Evolutionary conservation across 164 flowering plant genomes (phyloP).

Genomic region (Stephania japonica): DNA sequence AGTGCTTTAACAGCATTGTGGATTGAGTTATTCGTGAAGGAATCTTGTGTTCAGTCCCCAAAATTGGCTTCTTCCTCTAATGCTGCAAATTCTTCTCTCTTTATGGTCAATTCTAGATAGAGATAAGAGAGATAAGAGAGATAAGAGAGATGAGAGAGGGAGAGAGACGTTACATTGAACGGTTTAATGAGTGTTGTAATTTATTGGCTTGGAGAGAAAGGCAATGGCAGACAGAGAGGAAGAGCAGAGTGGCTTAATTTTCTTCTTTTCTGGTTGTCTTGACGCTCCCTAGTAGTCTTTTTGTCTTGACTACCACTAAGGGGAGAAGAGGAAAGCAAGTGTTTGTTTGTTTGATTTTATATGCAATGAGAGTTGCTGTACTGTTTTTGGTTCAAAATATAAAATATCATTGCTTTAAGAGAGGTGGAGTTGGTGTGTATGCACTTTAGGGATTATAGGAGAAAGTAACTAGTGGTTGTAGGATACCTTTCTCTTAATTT

Average conservation of each 20-base stretch:
- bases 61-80: background rate
- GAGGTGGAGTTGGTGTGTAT: constrained; percentile 5
- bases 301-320: background rate
- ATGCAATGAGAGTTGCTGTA: background rate
- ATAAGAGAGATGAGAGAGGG: constrained; percentile 12
- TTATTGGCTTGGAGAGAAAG: constrained; percentile 1
- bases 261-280: background rate
- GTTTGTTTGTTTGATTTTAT: background rate
- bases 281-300: background rate
- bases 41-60: background rate
- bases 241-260: background rate
- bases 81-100: background rate
- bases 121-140: constrained; percentile 9
- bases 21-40: background rate
- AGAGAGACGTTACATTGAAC: constrained; percentile 10
- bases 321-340: background rate
- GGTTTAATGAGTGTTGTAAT: constrained; percentile 4
- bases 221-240: constrained; percentile 7
- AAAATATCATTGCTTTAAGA: constrained; percentile 7
- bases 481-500: background rate
- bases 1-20: constrained; percentile 39
- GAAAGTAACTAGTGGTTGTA: constrained; percentile 4
- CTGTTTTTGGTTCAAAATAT: background rate
- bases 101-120: background rate
- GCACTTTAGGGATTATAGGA: background rate